A percentile compares a stretch with the other conserved stretches of the same genome.
These are phyloP conservation scores for Curvularia hawaiiensis DNA, from an alignment of 2,329 filamentous ascomycete genomes.

Conservation along the genomic window DNA sequence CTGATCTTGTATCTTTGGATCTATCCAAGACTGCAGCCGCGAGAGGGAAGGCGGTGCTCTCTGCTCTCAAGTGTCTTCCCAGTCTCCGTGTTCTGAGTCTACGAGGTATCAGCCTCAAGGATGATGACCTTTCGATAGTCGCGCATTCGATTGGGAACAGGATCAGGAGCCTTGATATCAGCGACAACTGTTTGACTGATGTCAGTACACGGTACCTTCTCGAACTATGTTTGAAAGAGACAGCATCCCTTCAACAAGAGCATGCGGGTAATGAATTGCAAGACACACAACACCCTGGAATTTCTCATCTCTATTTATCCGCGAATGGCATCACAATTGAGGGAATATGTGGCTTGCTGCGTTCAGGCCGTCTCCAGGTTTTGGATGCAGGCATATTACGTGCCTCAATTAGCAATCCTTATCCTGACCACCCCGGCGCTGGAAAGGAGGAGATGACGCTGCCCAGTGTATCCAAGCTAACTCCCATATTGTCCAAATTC, in stretches of 20 bases:
- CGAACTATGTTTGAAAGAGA: constrained; percentile 55
- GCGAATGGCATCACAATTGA: constrained; percentile 62
- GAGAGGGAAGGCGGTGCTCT: constrained; percentile 56
- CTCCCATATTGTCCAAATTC: constrained; percentile 55
- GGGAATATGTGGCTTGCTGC: constrained; percentile 59
- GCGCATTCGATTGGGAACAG: constrained; percentile 57
- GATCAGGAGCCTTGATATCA: constrained; percentile 62
- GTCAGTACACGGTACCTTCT: constrained; percentile 58
- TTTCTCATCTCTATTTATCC: constrained; percentile 65
- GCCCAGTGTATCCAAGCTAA: constrained; percentile 61
- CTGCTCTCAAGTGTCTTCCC: constrained; percentile 52
- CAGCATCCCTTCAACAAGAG: constrained; percentile 28
- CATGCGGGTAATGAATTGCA: constrained; percentile 55
- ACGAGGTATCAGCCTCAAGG: constrained; percentile 58
- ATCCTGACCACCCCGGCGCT: not conserved
- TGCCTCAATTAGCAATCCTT: constrained; percentile 19
- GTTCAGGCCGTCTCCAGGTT: constrained; percentile 58
- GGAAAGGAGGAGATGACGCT: constrained; percentile 35
- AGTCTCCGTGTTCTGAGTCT: constrained; percentile 64
- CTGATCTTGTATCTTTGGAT: constrained; percentile 62
- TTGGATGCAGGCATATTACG: constrained; percentile 60
- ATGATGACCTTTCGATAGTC: constrained; percentile 59
- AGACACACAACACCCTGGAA: constrained; percentile 58
- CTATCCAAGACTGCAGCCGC: constrained; percentile 60
- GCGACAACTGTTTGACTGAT: constrained; percentile 64